Evolutionary conservation across 345 rosid species (phyloP).

Genomic region (Syzygium jambos): DNA sequence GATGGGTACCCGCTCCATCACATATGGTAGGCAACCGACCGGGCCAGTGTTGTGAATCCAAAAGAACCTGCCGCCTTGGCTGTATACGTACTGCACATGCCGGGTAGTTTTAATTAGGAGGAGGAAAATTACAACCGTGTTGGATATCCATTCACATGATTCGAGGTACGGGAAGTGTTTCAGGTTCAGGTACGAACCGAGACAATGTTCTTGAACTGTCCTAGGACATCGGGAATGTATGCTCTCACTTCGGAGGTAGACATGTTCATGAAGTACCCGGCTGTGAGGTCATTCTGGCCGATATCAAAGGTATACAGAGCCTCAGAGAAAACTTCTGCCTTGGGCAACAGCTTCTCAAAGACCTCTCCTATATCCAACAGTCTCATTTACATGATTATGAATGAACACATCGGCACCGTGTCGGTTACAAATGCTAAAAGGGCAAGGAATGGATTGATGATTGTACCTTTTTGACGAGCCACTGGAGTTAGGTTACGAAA

Average conservation of each 20-base stretch:
- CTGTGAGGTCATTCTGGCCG: conserved; percentile 58
- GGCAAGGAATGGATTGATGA: neutral
- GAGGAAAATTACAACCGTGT: neutral
- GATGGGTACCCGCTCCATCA: conserved; percentile 35
- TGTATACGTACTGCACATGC: conserved; percentile 26
- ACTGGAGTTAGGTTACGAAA: conserved; percentile 33
- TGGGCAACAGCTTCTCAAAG: conserved; percentile 36
- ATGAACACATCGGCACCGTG: neutral
- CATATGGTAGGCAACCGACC: conserved; percentile 52
- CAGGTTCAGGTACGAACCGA: neutral
- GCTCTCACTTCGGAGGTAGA: conserved; percentile 39
- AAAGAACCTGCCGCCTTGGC: conserved; percentile 54
- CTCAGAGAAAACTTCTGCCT: conserved; percentile 21
- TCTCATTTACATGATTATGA: neutral
- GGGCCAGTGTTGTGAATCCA: conserved; percentile 84
- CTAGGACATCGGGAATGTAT: conserved; percentile 38
- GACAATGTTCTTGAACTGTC: conserved; percentile 5
- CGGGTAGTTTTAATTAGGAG: neutral
- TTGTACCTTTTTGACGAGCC: conserved; percentile 25
- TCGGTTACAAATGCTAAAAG: neutral
- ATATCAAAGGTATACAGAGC: conserved; percentile 55
- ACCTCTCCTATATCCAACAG: conserved; percentile 11
- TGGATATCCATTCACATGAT: conserved; percentile 19
- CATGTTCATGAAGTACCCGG: conserved; percentile 47
- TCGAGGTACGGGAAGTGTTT: neutral